Conservation (phyloP, 768 basidiomycete genomes). For the Sutorius australiensis region DNA sequence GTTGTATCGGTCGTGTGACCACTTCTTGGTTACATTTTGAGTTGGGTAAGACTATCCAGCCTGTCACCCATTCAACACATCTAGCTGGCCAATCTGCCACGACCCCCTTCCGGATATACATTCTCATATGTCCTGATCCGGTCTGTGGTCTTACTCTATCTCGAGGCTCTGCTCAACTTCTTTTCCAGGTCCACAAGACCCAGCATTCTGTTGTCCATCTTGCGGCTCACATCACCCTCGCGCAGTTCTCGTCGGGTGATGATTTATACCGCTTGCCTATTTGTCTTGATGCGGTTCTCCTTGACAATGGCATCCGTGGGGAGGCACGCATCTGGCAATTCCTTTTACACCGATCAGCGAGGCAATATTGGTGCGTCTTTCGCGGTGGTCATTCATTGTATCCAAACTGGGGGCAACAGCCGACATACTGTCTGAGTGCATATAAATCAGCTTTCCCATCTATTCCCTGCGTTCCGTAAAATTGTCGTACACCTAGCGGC, state of each 20-base stretch:
- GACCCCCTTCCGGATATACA: conserved; percentile 8
- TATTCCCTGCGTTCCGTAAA: conserved; percentile 1
- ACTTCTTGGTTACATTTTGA: neutral
- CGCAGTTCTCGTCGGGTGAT: conserved; percentile 7
- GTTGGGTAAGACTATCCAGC: neutral
- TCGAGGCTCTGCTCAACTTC: neutral
- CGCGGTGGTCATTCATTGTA: neutral
- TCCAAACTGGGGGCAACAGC: conserved; percentile 10
- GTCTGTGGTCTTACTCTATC: conserved; percentile 1
- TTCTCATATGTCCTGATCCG: conserved; percentile 15
- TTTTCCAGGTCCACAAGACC: conserved; percentile 12
- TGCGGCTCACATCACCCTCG: conserved; percentile 6
- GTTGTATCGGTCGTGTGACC: conserved; percentile 1
- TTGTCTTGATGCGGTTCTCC: conserved; percentile 11
- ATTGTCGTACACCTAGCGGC: conserved; percentile 2
- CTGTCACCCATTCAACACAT: neutral
- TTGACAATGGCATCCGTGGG: conserved; percentile 1
- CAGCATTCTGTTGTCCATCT: conserved; percentile 13
- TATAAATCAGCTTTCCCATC: conserved; percentile 11
- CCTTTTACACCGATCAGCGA: neutral
- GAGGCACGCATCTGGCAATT: neutral
- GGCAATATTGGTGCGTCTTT: conserved; percentile 9
- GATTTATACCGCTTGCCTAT: conserved; percentile 4
- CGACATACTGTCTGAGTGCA: conserved; percentile 19
- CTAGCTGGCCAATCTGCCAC: conserved; percentile 5